Evolutionary conservation across 257 asterid genomes (phyloP).

Genomic region (Phtheirospermum japonicum): DNA sequence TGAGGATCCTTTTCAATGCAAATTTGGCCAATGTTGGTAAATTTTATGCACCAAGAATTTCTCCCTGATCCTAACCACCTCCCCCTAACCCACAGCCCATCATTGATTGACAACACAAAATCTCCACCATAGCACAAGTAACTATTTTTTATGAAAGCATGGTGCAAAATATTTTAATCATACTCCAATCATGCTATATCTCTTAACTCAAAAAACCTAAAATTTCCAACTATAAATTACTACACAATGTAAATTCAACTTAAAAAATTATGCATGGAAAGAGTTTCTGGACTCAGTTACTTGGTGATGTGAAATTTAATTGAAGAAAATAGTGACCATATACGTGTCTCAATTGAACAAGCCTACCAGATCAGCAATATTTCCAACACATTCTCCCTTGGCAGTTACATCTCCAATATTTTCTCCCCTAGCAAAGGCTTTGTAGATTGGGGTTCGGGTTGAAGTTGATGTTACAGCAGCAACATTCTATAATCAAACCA

Average conservation of each 20-base stretch:
- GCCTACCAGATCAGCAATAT: slow-evolving; percentile 92
- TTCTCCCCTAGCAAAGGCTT: slow-evolving; percentile 98
- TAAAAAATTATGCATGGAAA: background rate
- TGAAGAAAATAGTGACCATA: background rate
- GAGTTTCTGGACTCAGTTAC: slow-evolving; percentile 3
- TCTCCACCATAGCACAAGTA: background rate
- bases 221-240: background rate
- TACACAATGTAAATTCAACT: background rate
- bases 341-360: slow-evolving; percentile 21
- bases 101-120: background rate
- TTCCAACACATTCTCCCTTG: slow-evolving; percentile 95
- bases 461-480: slow-evolving; percentile 97
- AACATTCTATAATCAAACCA: slow-evolving; percentile 68
- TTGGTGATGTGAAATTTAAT: too few relatives aligned
- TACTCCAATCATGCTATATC: background rate
- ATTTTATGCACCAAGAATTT: background rate
- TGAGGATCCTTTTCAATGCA: too few relatives aligned
- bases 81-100: too few relatives aligned
- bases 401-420: slow-evolving; percentile 99
- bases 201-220: slow-evolving; percentile 16
- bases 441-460: slow-evolving; percentile 96
- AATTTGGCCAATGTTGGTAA: too few relatives aligned
- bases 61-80: slow-evolving; percentile 4
- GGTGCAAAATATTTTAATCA: slow-evolving; percentile 6
- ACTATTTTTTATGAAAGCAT: background rate